Evolutionary conservation across 345 rosid species (phyloP).

Genomic region (Cardiospermum halicacabum): DNA sequence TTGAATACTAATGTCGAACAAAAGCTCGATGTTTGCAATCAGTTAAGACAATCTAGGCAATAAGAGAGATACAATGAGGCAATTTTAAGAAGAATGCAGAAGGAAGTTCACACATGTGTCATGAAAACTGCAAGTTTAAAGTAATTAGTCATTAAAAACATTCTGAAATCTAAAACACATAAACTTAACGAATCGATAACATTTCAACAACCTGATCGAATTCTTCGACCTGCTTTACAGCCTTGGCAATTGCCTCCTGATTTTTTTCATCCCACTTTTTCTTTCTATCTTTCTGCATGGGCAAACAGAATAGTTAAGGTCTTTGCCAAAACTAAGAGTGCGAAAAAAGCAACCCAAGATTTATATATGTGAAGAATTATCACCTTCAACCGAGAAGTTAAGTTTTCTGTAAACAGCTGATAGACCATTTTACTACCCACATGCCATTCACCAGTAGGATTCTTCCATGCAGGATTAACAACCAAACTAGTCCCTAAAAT

Average conservation of each 20-base stretch:
- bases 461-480: conserved; percentile 85
- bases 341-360: conserved; percentile 15
- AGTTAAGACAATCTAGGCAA: neutral
- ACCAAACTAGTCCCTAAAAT: conserved; percentile 55
- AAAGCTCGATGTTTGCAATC: neutral
- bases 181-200: conserved; percentile 10
- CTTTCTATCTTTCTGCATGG: conserved; percentile 65
- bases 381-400: conserved; percentile 87
- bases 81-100: neutral
- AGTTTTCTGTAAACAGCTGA: conserved; percentile 59
- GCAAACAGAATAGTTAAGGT: neutral
- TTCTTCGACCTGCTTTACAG: conserved; percentile 66
- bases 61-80: neutral
- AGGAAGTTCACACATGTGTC: neutral
- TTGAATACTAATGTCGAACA: neutral
- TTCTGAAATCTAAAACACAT: neutral
- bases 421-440: conserved; percentile 86
- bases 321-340: conserved; percentile 3
- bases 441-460: conserved; percentile 92
- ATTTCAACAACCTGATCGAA: conserved; percentile 66
- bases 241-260: conserved; percentile 81
- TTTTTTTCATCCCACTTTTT: conserved; percentile 86
- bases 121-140: neutral
- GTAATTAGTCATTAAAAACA: neutral
- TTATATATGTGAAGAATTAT: neutral